These are phyloP conservation scores for Euclidium syriacum DNA, from an alignment of 345 rosid genomes.

Conservation along the genomic window DNA sequence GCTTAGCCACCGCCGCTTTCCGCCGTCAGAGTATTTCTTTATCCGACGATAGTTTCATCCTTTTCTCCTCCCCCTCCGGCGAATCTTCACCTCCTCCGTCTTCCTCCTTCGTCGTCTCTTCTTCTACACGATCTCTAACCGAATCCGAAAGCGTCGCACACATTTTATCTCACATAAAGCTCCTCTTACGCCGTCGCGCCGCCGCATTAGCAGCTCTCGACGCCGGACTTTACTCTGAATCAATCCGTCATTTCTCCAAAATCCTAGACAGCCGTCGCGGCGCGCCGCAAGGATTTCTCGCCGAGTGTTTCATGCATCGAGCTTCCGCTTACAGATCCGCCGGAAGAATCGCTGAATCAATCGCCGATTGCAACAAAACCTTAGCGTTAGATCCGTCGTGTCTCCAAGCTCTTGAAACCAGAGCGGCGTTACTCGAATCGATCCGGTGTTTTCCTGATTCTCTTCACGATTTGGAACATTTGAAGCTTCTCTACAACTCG, in stretches of 20 bases:
- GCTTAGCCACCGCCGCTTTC: slow-evolving; percentile 90
- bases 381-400: slow-evolving; percentile 76
- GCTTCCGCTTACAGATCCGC: slow-evolving; percentile 77
- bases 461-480: slow-evolving; percentile 88
- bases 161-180: slow-evolving; percentile 71
- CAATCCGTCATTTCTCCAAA: slow-evolving; percentile 92
- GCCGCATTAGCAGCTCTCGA: slow-evolving; percentile 92
- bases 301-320: slow-evolving; percentile 82
- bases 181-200: slow-evolving; percentile 79
- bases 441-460: slow-evolving; percentile 86
- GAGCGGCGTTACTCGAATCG: slow-evolving; percentile 76
- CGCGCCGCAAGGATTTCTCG: slow-evolving; percentile 80
- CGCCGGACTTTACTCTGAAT: slow-evolving; percentile 82
- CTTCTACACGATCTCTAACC: slow-evolving; percentile 38
- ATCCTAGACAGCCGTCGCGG: slow-evolving; percentile 89
- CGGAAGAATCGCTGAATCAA: slow-evolving; percentile 77
- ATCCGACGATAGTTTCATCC: slow-evolving; percentile 88
- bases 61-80: slow-evolving; percentile 27
- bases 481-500: slow-evolving; percentile 83
- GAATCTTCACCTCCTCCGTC: slow-evolving; percentile 24
- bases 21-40: slow-evolving; percentile 84
- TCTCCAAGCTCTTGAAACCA: slow-evolving; percentile 80
- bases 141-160: slow-evolving; percentile 68
- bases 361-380: slow-evolving; percentile 89
- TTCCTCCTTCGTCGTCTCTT: slow-evolving; percentile 23